These are phyloP conservation scores for Nemania diffusa DNA, from an alignment of 2,329 filamentous ascomycete species.

Conservation along the genomic window DNA sequence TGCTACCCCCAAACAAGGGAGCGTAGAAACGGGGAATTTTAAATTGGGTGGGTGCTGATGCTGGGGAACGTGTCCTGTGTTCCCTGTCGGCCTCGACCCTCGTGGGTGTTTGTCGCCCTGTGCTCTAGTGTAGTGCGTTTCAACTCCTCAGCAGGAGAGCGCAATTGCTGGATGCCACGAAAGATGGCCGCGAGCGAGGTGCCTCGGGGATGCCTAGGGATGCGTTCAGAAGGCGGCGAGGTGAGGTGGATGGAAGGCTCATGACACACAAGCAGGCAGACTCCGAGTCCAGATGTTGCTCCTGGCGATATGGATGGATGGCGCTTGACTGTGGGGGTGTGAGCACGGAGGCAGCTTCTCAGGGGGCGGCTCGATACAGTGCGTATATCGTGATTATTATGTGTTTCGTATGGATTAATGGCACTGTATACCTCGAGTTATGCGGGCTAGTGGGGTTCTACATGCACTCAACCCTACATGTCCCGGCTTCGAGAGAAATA, in stretches of 20 bases:
- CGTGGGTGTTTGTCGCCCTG: constrained; percentile 15
- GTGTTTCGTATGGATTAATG: not conserved
- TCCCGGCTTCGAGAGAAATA: not conserved
- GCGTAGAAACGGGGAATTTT: constrained; percentile 42
- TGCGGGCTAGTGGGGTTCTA: not conserved
- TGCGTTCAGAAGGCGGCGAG: constrained; percentile 15
- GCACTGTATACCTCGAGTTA: not conserved
- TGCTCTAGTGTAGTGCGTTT: constrained; percentile 20
- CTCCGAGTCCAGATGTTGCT: constrained; percentile 16
- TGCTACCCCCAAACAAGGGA: constrained; percentile 13
- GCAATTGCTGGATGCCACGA: not conserved
- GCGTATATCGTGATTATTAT: not conserved
- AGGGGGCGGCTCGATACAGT: constrained; percentile 1
- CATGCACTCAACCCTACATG: not conserved
- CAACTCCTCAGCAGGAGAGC: constrained; percentile 7
- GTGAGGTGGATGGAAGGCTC: constrained; percentile 1
- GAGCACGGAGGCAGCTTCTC: not conserved
- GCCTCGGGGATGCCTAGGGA: not conserved
- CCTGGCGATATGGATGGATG: not conserved
- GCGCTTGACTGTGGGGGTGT: constrained; percentile 11
- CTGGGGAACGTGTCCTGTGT: constrained; percentile 22
- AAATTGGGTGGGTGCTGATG: constrained; percentile 42
- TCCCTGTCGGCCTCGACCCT: constrained; percentile 30
- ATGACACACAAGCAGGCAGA: constrained; percentile 16
- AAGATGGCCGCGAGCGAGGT: constrained; percentile 9